A percentile compares a stretch with the other conserved stretches of the same genome.
These are phyloP conservation scores for Cronartium quercuum DNA, from an alignment of 1,284 basidiomycete species.

Conservation along the genomic window DNA sequence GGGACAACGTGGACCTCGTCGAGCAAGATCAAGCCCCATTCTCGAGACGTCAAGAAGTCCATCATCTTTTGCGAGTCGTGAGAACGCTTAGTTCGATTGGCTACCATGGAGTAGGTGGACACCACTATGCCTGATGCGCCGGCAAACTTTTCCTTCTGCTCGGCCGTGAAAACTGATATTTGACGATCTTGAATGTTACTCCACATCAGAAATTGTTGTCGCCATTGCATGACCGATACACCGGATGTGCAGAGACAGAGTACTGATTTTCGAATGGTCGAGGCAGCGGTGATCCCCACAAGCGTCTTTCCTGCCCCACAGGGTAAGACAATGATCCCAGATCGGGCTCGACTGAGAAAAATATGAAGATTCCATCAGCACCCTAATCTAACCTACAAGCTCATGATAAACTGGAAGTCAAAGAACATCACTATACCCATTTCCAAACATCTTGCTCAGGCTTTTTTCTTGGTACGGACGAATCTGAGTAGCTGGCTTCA, in stretches of 20 bases:
- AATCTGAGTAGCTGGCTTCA: conserved; percentile 92
- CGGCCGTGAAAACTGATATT: conserved; percentile 90
- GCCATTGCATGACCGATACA: conserved; percentile 97
- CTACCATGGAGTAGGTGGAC: conserved; percentile 97
- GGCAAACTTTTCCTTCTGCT: conserved; percentile 94
- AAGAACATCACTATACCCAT: conserved; percentile 60
- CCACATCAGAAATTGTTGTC: conserved; percentile 93
- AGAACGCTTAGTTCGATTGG: conserved; percentile 88
- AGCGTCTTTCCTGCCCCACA: conserved; percentile 98
- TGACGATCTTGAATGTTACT: conserved; percentile 91
- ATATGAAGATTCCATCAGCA: not conserved
- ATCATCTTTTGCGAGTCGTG: conserved; percentile 98
- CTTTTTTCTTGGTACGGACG: conserved; percentile 95
- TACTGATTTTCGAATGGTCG: conserved; percentile 98
- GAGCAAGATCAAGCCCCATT: conserved; percentile 92
- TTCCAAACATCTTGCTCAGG: conserved; percentile 96
- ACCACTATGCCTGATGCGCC: conserved; percentile 92
- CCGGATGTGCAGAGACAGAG: conserved; percentile 96
- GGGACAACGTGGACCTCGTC: conserved; percentile 98
- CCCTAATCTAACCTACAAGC: conserved; percentile 16
- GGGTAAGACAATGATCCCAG: conserved; percentile 95
- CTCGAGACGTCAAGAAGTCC: conserved; percentile 87
- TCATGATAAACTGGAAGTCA: not conserved
- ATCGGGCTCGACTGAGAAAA: conserved; percentile 71
- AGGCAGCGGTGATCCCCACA: conserved; percentile 97